phyloP scores from a whole-genome alignment of 2,329 filamentous ascomycete genomes.

The Ascocoryne sarcoides region DNA sequence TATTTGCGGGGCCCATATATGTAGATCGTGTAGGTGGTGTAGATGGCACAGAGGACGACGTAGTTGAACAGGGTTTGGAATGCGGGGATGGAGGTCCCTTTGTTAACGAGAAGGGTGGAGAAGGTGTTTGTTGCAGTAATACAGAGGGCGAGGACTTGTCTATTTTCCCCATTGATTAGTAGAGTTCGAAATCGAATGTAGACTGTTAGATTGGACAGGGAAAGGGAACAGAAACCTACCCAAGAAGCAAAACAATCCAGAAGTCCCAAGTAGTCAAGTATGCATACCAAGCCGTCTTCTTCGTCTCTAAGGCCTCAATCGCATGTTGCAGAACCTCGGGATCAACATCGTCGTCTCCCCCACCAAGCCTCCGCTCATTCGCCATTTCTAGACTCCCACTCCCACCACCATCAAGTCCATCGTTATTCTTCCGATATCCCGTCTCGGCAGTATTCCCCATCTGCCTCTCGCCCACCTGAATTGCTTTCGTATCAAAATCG shows the following conservation, averaged over 20 bases:
- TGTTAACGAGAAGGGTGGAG: slow-evolving; percentile 58
- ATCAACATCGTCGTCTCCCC: slow-evolving; percentile 12
- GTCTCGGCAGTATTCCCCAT: slow-evolving; percentile 10
- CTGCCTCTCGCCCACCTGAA: slow-evolving; percentile 14
- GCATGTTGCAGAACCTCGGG: slow-evolving; percentile 30
- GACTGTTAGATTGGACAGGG: background rate
- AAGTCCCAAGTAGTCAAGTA: slow-evolving; percentile 83
- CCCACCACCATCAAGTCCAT: slow-evolving; percentile 14
- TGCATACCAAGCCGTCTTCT: slow-evolving; percentile 51
- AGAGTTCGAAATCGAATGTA: slow-evolving; percentile 1
- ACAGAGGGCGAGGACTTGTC: slow-evolving; percentile 76
- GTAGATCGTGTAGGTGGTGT: slow-evolving; percentile 71
- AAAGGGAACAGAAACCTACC: slow-evolving; percentile 36
- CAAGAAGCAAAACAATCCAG: slow-evolving; percentile 71
- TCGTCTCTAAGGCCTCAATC: slow-evolving; percentile 46
- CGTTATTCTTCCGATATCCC: slow-evolving; percentile 16
- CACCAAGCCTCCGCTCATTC: background rate
- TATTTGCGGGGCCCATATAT: slow-evolving; percentile 69
- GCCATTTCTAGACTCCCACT: slow-evolving; percentile 13
- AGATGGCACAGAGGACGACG: slow-evolving; percentile 71
- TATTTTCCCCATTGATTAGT: slow-evolving; percentile 22
- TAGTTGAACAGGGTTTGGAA: slow-evolving; percentile 98
- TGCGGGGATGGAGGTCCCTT: slow-evolving; percentile 75
- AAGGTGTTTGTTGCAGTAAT: slow-evolving; percentile 93
- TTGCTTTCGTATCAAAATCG: slow-evolving; percentile 10